Evolutionary conservation across 2,329 filamentous ascomycete genomes (phyloP), one percentile per base, ranked within the genome.

Genomic region (Talaromyces sp.): DNA sequence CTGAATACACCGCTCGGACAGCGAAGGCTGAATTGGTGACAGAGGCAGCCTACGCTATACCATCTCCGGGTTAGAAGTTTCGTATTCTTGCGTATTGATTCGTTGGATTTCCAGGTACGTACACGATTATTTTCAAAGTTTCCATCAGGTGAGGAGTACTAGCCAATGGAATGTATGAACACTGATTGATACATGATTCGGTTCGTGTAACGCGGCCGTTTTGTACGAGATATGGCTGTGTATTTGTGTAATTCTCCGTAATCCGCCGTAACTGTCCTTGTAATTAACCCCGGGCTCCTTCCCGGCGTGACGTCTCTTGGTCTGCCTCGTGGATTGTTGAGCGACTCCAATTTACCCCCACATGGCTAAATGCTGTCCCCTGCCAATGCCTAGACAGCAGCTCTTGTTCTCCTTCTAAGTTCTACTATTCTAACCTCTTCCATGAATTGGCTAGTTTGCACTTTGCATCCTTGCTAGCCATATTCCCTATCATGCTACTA

Each of bases 281-380:
- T 47, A 29, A 51, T 53, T 53, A 53, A 29, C 49, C 49, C 49
- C 49, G 27, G 49, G 25, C 49, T 53, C 13, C 27, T 29, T 53
- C 49, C 15, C 27, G 49, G 27, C 53, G 53, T 56, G 53, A 56
- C 53, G 53, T 56, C 31, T 25, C 53, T n/a, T 7, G 13, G 27
- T 54, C 27, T 19, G n/a, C 51, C 49, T 53, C 49, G 49, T 53
- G 49, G 49, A 54, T 36, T 25, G 53, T n/a, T n/a, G 45, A 27
- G 19, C 22, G 22, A 27, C 45, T 27, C 22, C 22, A 49, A 51
- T 51, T 19, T 31, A 15, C n/a, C 53, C 53, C 53, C 53, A 36
- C 53, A 36, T 36, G 53, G 53, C n/a, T 22, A 56, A 54, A 54
- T 34, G 29, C 29, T 54, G n/a, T 54, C 29, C 51, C 49, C 51